These are phyloP conservation scores for Pleurotus ostreatus DNA, from an alignment of 768 basidiomycete species.

Conservation along the genomic window DNA sequence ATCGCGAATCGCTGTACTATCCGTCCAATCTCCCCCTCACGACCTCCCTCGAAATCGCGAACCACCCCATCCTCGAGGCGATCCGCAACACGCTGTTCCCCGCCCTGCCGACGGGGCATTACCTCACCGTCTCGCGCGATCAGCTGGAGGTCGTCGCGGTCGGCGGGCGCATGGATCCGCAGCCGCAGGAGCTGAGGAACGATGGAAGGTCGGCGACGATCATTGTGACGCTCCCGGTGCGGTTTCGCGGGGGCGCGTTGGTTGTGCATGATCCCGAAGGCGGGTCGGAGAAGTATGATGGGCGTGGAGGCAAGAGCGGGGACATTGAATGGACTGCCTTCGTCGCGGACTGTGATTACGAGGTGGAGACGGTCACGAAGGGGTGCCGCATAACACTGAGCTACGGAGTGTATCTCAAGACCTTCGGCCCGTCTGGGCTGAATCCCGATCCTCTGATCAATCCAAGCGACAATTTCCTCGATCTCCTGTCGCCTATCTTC, in stretches of 20 bases:
- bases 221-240: slow-evolving; percentile 68
- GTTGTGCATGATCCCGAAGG: slow-evolving; percentile 54
- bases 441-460: slow-evolving; percentile 61
- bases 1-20: slow-evolving; percentile 67
- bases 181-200: slow-evolving; percentile 47
- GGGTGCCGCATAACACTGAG: slow-evolving; percentile 69
- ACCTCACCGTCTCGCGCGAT: slow-evolving; percentile 65
- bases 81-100: slow-evolving; percentile 73
- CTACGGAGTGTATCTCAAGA: slow-evolving; percentile 67
- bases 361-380: slow-evolving; percentile 65
- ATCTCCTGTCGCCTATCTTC: slow-evolving; percentile 65
- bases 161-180: slow-evolving; percentile 56
- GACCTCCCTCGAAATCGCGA: slow-evolving; percentile 73
- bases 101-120: slow-evolving; percentile 60
- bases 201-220: slow-evolving; percentile 75
- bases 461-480: slow-evolving; percentile 73
- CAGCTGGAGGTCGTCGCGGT: slow-evolving; percentile 63
- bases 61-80: slow-evolving; percentile 79
- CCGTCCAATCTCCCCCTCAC: slow-evolving; percentile 71
- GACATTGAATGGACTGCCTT: slow-evolving; percentile 80
- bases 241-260: slow-evolving; percentile 66
- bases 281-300: slow-evolving; percentile 57
- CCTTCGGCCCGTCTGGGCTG: slow-evolving; percentile 52
- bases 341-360: slow-evolving; percentile 69
- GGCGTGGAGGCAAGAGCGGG: slow-evolving; percentile 55